Percentiles rank a stretch among this genome's conserved stretches.
phyloP scores from a whole-genome alignment of 345 rosid species.

The Gossypium ekmanianum region DNA sequence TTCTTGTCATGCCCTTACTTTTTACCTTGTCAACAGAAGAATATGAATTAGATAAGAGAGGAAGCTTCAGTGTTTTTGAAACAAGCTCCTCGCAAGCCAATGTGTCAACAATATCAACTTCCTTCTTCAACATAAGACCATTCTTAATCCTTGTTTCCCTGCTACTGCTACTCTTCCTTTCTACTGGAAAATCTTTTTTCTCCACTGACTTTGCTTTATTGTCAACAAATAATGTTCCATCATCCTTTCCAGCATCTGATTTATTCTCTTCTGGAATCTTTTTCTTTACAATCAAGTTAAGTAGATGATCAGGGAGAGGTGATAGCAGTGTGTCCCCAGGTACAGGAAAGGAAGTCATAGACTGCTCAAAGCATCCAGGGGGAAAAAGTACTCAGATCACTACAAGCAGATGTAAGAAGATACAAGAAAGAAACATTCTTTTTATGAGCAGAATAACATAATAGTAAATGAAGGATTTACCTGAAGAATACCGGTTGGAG shows the following conservation, averaged over 20 bases:
- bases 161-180: conserved; percentile 28
- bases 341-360: conserved; percentile 68
- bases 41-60: conserved; percentile 52
- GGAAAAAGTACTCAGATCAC: conserved; percentile 21
- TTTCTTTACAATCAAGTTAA: conserved; percentile 39
- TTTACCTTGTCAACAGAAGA: conserved; percentile 21
- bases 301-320: conserved; percentile 69
- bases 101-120: conserved; percentile 38
- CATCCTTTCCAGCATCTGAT: conserved; percentile 40
- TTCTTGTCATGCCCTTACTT: conserved; percentile 30
- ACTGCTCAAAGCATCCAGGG: conserved; percentile 47
- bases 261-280: conserved; percentile 33
- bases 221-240: conserved; percentile 33
- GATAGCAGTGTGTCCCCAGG: conserved; percentile 53
- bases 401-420: conserved; percentile 9
- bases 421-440: conserved; percentile 8
- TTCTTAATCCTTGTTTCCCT: conserved; percentile 32
- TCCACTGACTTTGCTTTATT: conserved; percentile 43
- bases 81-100: conserved; percentile 65
- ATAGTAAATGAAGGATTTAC: conserved; percentile 35
- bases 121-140: conserved; percentile 33
- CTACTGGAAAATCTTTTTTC: conserved; percentile 40
- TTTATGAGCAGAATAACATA: conserved; percentile 16
- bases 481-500: conserved; percentile 67
- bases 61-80: conserved; percentile 60